Percentiles rank a stretch among this genome's conserved stretches.
Evolutionary conservation across 345 rosid species (phyloP).

Genomic region (Trapa bicornis): DNA sequence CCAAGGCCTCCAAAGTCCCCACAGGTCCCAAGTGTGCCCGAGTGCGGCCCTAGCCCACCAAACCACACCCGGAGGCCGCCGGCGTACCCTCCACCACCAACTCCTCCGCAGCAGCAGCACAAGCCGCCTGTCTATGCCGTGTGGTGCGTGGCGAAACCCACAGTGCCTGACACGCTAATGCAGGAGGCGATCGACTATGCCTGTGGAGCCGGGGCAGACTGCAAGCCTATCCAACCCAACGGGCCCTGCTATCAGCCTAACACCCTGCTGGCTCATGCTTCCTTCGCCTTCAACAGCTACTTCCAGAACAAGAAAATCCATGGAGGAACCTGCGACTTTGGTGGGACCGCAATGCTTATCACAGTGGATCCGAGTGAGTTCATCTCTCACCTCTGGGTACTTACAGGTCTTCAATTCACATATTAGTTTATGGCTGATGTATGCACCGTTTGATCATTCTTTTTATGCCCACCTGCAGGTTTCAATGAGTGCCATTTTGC

Average conservation of each 20-base stretch:
- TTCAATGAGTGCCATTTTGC: neutral
- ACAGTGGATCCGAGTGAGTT: slow-evolving; percentile 12
- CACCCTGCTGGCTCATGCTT: slow-evolving; percentile 8
- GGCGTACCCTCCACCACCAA: neutral
- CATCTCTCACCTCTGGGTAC: neutral
- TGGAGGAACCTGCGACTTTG: slow-evolving; percentile 14
- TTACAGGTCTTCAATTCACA: no score
- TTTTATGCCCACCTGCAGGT: neutral
- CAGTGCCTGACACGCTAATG: slow-evolving; percentile 8
- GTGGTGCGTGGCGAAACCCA: slow-evolving; percentile 16
- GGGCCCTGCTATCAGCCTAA: slow-evolving; percentile 9
- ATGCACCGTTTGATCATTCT: neutral
- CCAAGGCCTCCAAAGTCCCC: neutral
- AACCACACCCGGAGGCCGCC: slow-evolving; percentile 2
- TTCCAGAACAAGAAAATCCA: slow-evolving; percentile 7
- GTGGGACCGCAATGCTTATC: slow-evolving; percentile 15
- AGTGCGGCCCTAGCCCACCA: neutral
- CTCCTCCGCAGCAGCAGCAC: neutral
- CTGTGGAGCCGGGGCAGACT: slow-evolving; percentile 9
- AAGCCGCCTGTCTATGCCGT: slow-evolving; percentile 6
- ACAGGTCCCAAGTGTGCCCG: neutral
- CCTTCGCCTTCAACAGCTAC: slow-evolving; percentile 12
- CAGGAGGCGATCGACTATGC: slow-evolving; percentile 13
- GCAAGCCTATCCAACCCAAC: slow-evolving; percentile 8
- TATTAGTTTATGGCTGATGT: no score